Evolutionary conservation across 345 rosid species (phyloP).

Genomic region (Litchi chinensis): DNA sequence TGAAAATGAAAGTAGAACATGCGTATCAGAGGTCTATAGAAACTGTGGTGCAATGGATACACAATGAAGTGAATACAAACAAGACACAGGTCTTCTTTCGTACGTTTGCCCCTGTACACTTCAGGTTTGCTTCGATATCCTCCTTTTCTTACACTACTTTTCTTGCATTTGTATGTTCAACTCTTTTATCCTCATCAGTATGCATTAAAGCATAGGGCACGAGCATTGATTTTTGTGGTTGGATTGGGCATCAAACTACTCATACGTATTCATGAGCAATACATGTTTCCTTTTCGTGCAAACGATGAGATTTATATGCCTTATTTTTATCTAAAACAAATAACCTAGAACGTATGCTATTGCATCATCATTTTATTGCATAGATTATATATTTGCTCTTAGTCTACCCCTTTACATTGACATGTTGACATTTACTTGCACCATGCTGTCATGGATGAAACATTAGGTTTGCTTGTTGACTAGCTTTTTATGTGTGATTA

Average conservation of each 20-base stretch:
- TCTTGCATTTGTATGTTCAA: background rate
- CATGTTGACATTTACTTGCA: background rate
- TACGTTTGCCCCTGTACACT: conserved; percentile 90
- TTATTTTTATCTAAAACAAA: background rate
- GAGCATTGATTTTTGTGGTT: background rate
- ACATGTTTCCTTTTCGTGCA: background rate
- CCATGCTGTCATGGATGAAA: background rate
- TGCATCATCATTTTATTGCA: too few species aligned
- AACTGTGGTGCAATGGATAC: conserved; percentile 76
- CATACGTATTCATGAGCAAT: background rate
- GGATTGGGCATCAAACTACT: background rate
- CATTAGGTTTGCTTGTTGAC: background rate
- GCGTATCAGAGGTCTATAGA: conserved; percentile 67
- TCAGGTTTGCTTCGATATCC: conserved; percentile 59
- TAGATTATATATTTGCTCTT: too few species aligned
- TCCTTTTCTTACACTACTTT: background rate
- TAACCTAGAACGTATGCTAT: background rate
- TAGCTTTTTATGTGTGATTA: too few species aligned
- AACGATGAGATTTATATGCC: background rate
- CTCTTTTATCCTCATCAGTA: background rate
- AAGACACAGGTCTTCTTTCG: conserved; percentile 88
- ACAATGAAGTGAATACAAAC: conserved; percentile 56
- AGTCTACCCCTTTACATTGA: background rate
- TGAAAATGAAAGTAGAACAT: conserved; percentile 57
- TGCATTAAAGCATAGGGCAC: background rate